phyloP scores from a whole-genome alignment of 2,329 filamentous ascomycete species.

The Bipolaris gigantea region DNA sequence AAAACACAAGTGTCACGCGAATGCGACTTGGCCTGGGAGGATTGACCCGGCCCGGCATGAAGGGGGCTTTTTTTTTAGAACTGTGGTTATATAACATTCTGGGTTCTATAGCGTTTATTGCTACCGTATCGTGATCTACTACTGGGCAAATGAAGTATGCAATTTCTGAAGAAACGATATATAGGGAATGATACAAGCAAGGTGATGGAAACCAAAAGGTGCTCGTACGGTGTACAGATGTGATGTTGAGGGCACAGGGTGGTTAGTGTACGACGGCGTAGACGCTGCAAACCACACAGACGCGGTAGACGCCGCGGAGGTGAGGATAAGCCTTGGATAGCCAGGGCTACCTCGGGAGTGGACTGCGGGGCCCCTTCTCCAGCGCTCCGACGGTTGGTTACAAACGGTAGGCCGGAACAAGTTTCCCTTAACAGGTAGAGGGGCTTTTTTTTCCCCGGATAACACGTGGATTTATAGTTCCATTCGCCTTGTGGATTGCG shows the following conservation, averaged over 20 bases:
- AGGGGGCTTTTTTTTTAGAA: slow-evolving; percentile 24
- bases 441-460: slow-evolving; percentile 6
- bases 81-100: slow-evolving; percentile 31
- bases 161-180: slow-evolving; percentile 5
- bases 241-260: not conserved
- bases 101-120: slow-evolving; percentile 29
- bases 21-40: slow-evolving; percentile 20
- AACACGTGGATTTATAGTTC: slow-evolving; percentile 4
- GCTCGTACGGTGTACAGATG: not conserved
- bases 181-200: not conserved
- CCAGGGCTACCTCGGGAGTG: slow-evolving; percentile 15
- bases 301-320: slow-evolving; percentile 9
- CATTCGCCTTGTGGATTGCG: not conserved
- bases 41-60: slow-evolving; percentile 10
- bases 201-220: not conserved
- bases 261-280: not conserved
- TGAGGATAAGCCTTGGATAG: slow-evolving; percentile 15
- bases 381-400: slow-evolving; percentile 7
- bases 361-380: slow-evolving; percentile 5
- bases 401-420: slow-evolving; percentile 16
- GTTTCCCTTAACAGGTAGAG: slow-evolving; percentile 20
- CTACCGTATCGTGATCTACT: slow-evolving; percentile 35
- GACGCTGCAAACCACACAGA: not conserved
- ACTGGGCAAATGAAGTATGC: slow-evolving; percentile 24
- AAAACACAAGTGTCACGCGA: slow-evolving; percentile 10